Evolutionary conservation across 148 eudicot genomes (phyloP).

Genomic region (Rhododendron henanense): DNA sequence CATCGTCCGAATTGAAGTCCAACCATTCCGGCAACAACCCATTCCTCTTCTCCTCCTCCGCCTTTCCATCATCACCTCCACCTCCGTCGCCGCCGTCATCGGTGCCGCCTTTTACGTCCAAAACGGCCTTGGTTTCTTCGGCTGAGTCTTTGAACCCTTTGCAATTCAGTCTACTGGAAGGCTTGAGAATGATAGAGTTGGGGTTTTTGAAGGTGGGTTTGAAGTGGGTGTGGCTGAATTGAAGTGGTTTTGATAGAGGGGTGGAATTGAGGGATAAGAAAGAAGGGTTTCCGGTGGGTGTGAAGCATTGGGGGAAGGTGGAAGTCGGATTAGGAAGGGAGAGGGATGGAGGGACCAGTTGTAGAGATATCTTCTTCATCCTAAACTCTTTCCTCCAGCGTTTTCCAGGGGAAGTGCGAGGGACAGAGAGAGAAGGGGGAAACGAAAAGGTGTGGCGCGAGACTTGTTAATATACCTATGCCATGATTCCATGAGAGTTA

Average conservation of each 20-base stretch:
- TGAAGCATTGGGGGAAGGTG: conserved; percentile 21
- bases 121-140: conserved; percentile 38
- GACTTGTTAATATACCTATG: neutral
- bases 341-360: conserved; percentile 33
- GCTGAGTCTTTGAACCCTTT: conserved; percentile 40
- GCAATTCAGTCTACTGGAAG: conserved; percentile 34
- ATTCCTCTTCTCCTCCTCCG: conserved; percentile 18
- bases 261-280: conserved; percentile 24
- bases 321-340: conserved; percentile 31
- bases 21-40: conserved; percentile 82
- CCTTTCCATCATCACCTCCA: conserved; percentile 44
- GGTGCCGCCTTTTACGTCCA: conserved; percentile 31
- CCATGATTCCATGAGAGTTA: no score
- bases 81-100: conserved; percentile 50
- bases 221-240: conserved; percentile 33
- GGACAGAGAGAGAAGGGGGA: neutral
- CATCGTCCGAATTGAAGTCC: conserved; percentile 75
- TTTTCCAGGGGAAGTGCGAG: neutral
- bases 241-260: conserved; percentile 27
- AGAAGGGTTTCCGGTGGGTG: conserved; percentile 30
- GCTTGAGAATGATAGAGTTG: conserved; percentile 21
- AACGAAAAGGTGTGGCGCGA: neutral
- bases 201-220: conserved; percentile 34
- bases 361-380: conserved; percentile 60
- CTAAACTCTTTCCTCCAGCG: conserved; percentile 15